Base-by-base conservation (phyloP, 2,329 filamentous ascomycete genomes). In the Hymenoscyphus linearis region DNA sequence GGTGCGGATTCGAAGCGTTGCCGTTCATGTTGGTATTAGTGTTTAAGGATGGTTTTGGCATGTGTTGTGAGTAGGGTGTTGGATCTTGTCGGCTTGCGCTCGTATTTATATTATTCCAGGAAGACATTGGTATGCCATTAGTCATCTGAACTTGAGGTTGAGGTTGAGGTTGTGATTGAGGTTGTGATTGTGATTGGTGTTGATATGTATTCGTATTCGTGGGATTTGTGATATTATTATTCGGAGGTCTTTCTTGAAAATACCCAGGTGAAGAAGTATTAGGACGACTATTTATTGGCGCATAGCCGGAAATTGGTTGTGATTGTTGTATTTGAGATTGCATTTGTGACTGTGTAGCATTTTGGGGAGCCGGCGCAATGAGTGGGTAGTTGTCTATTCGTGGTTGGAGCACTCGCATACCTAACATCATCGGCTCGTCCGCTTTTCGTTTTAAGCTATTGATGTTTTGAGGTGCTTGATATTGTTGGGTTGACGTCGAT, bases 401-500 rank as follows among this genome's bases (percentile, higher is more conserved):
- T 18, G 40, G 40, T 47, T 47, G 40, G 10, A 47, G 40, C 18
- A 22, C 40, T 18, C 40, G 40, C 40, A 22, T 47, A 2, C 40
- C n/a, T 3, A n/a, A 18, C 40, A 47, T 47, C n/a, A 47, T 47
- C 9, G 40, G 40, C 9, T 47, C 40, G 18, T 57, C 37, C 3
- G 26, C 31, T 22, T 57, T 50, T 16, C 37, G 55, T 26, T 57
- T 57, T 37, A 57, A 18, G 26, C 22, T 35, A 40, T 58, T 31
- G 27, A 7, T 31, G 27, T 31, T 58, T 7, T 14, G 57, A 58
- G 52, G 27, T 52, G 55, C 36, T 16, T 50, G 54, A 12, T 52
- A 50, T 13, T 22, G n/a, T 26, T 34, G 27, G 16, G 16, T 10
- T 12, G 55, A 9, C 9, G 16, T 10, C 10, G 55, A 9, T 14